phyloP scores from a whole-genome alignment of 2,329 filamentous ascomycete species.

The Colletotrichum horii region DNA sequence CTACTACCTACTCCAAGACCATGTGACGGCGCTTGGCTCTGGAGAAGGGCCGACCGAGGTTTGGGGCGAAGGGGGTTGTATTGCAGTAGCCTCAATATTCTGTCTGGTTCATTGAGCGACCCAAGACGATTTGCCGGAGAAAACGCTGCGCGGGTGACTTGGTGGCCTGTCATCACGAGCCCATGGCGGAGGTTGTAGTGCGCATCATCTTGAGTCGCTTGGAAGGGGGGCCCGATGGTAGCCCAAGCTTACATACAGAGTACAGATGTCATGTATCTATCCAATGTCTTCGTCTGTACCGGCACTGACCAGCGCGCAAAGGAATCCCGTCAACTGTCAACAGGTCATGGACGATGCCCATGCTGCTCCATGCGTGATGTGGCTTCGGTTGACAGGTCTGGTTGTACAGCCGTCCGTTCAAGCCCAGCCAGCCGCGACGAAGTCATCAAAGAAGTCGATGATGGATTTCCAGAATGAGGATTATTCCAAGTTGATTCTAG shows the following conservation, averaged over 20 bases:
- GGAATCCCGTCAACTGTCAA: background rate
- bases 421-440: background rate
- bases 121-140: background rate
- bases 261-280: background rate
- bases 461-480: background rate
- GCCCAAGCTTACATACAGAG: background rate
- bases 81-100: slow-evolving; percentile 7
- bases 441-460: background rate
- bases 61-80: slow-evolving; percentile 1
- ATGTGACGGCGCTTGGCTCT: slow-evolving; percentile 17
- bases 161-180: background rate
- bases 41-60: slow-evolving; percentile 9
- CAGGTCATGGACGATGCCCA: background rate
- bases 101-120: background rate
- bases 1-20: background rate
- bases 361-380: background rate
- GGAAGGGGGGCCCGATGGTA: background rate
- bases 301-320: no score
- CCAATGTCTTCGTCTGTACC: background rate
- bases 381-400: slow-evolving; percentile 17
- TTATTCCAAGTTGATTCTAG: background rate
- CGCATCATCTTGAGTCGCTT: background rate
- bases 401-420: background rate
- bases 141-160: background rate
- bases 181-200: background rate